These are phyloP conservation scores for Penicillium sp. DNA, from an alignment of 2,329 filamentous ascomycete species.

Conservation along the genomic window DNA sequence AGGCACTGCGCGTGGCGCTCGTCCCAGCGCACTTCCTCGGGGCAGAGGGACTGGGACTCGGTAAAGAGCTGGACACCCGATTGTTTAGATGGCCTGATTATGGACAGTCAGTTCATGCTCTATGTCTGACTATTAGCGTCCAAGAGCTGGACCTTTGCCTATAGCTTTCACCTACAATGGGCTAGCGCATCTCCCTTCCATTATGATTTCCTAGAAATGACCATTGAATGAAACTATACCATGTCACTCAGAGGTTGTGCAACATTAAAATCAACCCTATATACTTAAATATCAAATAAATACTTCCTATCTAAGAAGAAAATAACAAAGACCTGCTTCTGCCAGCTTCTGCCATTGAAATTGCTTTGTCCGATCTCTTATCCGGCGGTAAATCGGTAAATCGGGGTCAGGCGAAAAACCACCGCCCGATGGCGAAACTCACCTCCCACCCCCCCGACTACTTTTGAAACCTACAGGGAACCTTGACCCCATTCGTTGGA, in stretches of 20 bases:
- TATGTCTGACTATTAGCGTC: neutral
- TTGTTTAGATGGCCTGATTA: neutral
- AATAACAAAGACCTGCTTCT: neutral
- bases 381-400: constrained; percentile 28
- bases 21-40: constrained; percentile 42
- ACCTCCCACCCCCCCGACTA: constrained; percentile 4
- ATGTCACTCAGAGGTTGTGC: neutral
- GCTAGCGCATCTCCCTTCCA: neutral
- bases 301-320: neutral
- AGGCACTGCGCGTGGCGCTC: constrained; percentile 34
- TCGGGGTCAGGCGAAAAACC: constrained; percentile 23
- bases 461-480: neutral
- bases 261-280: neutral
- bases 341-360: neutral
- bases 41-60: constrained; percentile 37
- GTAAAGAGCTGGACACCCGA: constrained; percentile 22
- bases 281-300: neutral
- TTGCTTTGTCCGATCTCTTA: constrained; percentile 17
- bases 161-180: neutral
- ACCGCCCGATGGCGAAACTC: constrained; percentile 20
- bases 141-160: neutral
- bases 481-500: neutral
- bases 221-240: neutral
- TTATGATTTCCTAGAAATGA: constrained; percentile 4
- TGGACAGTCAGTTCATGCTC: neutral